These are phyloP conservation scores for Podospora appendiculata DNA, from an alignment of 495 filamentous ascomycete species.

Conservation along the genomic window DNA sequence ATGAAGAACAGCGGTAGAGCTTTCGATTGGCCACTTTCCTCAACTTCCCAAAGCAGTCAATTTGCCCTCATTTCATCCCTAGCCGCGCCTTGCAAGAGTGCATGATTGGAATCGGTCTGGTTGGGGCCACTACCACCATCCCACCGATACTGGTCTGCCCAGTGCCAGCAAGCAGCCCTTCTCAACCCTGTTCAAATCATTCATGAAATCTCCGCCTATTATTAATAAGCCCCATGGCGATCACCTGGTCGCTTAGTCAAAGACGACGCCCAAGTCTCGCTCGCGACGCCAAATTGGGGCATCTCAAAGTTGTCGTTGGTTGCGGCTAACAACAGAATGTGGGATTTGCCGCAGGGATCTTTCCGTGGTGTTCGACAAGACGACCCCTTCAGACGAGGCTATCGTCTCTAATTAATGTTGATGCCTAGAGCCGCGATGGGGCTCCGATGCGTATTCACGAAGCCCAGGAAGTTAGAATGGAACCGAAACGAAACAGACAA, in stretches of 20 bases:
- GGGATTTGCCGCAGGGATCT: neutral
- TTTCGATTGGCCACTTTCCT: neutral
- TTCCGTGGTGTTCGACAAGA: neutral
- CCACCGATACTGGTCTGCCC: too few species aligned
- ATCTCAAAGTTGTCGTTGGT: neutral
- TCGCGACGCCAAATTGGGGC: neutral
- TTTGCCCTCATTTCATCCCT: neutral
- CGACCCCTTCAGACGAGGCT: too few species aligned
- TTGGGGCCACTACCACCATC: too few species aligned
- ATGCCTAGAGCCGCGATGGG: neutral
- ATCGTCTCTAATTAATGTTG: neutral
- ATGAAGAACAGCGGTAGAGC: neutral
- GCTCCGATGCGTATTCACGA: neutral
- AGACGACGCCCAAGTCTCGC: neutral
- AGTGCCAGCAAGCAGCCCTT: too few species aligned
- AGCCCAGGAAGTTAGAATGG: too few species aligned
- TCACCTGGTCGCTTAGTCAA: neutral
- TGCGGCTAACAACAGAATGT: neutral
- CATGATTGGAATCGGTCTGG: neutral
- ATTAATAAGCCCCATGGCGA: neutral
- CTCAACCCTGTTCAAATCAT: too few species aligned
- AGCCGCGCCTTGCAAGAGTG: neutral
- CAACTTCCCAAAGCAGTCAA: neutral
- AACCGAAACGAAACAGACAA: too few species aligned
- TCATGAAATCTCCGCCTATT: too few species aligned